Conservation (phyloP, 2,329 filamentous ascomycete species). For the Dactylellina haptotyla region DNA sequence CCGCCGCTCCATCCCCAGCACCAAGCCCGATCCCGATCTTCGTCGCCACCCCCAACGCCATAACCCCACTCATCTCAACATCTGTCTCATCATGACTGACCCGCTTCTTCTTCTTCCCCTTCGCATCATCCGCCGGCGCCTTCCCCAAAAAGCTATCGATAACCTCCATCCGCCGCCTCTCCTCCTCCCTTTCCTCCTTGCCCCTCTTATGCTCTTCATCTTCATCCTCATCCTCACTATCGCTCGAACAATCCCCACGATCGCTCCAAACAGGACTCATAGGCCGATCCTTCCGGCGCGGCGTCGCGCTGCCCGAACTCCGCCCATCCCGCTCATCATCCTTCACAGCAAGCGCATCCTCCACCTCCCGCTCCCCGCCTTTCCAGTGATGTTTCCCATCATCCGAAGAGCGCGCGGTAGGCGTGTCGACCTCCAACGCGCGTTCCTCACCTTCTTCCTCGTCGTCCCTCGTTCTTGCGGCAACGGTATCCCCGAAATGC, state of each 20-base stretch:
- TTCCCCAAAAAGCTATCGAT: slow-evolving; percentile 50
- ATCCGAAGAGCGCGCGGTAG: neutral
- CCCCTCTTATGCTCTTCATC: slow-evolving; percentile 24
- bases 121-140: neutral
- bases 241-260: slow-evolving; percentile 38
- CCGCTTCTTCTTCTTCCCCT: slow-evolving; percentile 15
- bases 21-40: slow-evolving; percentile 30
- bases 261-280: slow-evolving; percentile 53
- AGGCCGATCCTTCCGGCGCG: slow-evolving; percentile 17
- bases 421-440: slow-evolving; percentile 37
- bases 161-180: slow-evolving; percentile 39
- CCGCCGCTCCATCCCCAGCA: neutral
- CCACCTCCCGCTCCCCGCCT: slow-evolving; percentile 39
- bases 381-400: slow-evolving; percentile 36
- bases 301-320: slow-evolving; percentile 28
- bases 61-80: slow-evolving; percentile 20
- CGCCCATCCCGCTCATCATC: slow-evolving; percentile 28
- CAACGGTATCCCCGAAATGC: slow-evolving; percentile 80
- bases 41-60: slow-evolving; percentile 18
- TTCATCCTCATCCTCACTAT: slow-evolving; percentile 36
- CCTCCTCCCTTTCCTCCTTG: slow-evolving; percentile 35
- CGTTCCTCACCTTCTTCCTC: slow-evolving; percentile 45
- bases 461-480: slow-evolving; percentile 34
- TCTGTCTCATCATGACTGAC: slow-evolving; percentile 26
- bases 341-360: slow-evolving; percentile 33